Conservation (phyloP, 1,284 basidiomycete species). For the Malassezia japonica region DNA sequence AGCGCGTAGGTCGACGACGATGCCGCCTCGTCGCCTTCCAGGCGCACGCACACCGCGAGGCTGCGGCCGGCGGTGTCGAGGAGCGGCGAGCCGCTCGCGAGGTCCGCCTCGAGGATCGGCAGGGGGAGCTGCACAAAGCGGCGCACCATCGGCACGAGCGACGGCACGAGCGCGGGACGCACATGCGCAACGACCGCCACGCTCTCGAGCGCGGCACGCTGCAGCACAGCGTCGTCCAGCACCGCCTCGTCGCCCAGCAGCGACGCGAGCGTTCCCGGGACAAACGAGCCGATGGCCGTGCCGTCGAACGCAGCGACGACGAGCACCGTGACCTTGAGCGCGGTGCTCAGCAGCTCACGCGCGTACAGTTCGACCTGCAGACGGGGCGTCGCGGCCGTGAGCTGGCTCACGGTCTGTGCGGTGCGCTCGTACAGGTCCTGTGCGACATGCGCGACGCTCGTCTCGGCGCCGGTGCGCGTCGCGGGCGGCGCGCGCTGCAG, state of each 20-base stretch:
- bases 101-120: conserved; percentile 65
- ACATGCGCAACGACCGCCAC: conserved; percentile 71
- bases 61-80: conserved; percentile 78
- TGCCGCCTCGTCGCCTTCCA: conserved; percentile 77
- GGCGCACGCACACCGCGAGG: conserved; percentile 73
- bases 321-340: conserved; percentile 74
- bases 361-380: conserved; percentile 24
- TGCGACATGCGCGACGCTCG: conserved; percentile 24
- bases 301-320: conserved; percentile 66
- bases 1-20: conserved; percentile 94
- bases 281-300: conserved; percentile 54
- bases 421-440: neutral
- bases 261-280: conserved; percentile 63
- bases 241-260: conserved; percentile 73
- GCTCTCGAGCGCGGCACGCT: conserved; percentile 74
- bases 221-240: conserved; percentile 67
- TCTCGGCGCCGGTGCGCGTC: conserved; percentile 69
- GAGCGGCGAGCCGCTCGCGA: conserved; percentile 60
- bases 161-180: conserved; percentile 66
- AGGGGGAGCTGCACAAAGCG: conserved; percentile 79
- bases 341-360: conserved; percentile 28
- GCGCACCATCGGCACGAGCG: conserved; percentile 70
- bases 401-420: neutral
- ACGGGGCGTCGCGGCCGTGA: neutral
- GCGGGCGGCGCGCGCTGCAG: conserved; percentile 62